Conservation (phyloP, 768 basidiomycete genomes). For the Rhizopogon roseolus region DNA sequence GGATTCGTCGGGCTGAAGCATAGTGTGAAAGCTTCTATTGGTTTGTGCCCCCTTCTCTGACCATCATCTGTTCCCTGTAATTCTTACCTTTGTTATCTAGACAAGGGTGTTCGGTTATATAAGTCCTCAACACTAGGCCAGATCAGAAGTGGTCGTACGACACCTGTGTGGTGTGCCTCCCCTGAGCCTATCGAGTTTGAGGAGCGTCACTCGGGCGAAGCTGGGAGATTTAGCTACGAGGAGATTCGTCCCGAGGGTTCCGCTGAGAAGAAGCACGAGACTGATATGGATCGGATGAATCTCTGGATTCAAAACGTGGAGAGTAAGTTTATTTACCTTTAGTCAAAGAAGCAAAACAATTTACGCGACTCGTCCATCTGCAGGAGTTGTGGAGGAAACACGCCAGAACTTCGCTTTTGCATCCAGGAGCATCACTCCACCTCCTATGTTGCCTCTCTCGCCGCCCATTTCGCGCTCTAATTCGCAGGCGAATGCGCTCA, state of each 20-base stretch:
- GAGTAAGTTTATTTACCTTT: constrained; percentile 44
- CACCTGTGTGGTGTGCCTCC: constrained; percentile 24
- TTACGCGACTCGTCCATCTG: constrained; percentile 2
- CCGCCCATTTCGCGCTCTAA: constrained; percentile 45
- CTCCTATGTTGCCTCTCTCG: constrained; percentile 61
- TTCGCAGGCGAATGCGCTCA: constrained; percentile 27
- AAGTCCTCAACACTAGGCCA: constrained; percentile 56
- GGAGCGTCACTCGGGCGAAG: constrained; percentile 26
- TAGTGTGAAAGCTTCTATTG: constrained; percentile 69
- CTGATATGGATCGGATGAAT: constrained; percentile 59
- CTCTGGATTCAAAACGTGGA: constrained; percentile 83
- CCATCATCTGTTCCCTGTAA: not conserved
- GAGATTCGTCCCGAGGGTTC: constrained; percentile 20
- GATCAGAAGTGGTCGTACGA: constrained; percentile 24
- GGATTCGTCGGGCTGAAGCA: constrained; percentile 55
- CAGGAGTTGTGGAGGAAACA: constrained; percentile 81
- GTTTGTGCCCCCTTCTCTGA: constrained; percentile 30
- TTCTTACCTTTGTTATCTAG: constrained; percentile 27
- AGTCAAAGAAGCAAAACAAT: constrained; percentile 2
- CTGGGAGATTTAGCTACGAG: constrained; percentile 30
- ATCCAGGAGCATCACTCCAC: constrained; percentile 38
- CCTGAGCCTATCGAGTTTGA: constrained; percentile 27
- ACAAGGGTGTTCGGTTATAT: constrained; percentile 63
- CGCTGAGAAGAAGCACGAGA: constrained; percentile 15
- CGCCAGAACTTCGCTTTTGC: constrained; percentile 59